Percentiles rank a stretch among this genome's conserved stretches.
These are phyloP conservation scores for Botryobasidium botryosum DNA, from an alignment of 768 basidiomycete species.

Conservation along the genomic window DNA sequence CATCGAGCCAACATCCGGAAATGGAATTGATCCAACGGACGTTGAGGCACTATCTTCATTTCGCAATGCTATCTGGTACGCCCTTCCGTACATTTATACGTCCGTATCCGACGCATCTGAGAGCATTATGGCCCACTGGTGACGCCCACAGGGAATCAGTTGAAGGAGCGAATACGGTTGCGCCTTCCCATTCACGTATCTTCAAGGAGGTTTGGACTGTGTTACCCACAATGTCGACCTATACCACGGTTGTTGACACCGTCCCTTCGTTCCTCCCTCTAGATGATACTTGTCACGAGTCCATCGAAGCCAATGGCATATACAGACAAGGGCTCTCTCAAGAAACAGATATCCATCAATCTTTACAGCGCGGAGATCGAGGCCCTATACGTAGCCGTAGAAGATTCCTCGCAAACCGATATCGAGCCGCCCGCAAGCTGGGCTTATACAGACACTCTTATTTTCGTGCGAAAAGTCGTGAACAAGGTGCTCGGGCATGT, in stretches of 20 bases:
- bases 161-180: slow-evolving; percentile 15
- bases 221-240: neutral
- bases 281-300: slow-evolving; percentile 9
- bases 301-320: slow-evolving; percentile 5
- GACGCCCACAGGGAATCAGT: slow-evolving; percentile 2
- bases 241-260: neutral
- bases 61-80: slow-evolving; percentile 8
- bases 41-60: slow-evolving; percentile 2
- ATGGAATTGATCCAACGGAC: slow-evolving; percentile 3
- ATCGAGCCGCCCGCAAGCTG: slow-evolving; percentile 6
- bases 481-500: slow-evolving; percentile 17
- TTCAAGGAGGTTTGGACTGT: slow-evolving; percentile 8
- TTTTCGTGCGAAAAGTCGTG: slow-evolving; percentile 23
- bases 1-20: slow-evolving; percentile 21
- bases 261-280: too few species aligned
- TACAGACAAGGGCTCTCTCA: slow-evolving; percentile 7
- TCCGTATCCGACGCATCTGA: neutral
- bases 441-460: slow-evolving; percentile 11
- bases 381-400: slow-evolving; percentile 1
- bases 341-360: neutral
- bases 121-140: too few species aligned
- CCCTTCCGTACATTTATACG: too few species aligned
- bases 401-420: slow-evolving; percentile 5
- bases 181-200: slow-evolving; percentile 8
- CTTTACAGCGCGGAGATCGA: slow-evolving; percentile 7